These are phyloP conservation scores for Euryodendron excelsum DNA, from an alignment of 148 eudicot species.

Conservation along the genomic window DNA sequence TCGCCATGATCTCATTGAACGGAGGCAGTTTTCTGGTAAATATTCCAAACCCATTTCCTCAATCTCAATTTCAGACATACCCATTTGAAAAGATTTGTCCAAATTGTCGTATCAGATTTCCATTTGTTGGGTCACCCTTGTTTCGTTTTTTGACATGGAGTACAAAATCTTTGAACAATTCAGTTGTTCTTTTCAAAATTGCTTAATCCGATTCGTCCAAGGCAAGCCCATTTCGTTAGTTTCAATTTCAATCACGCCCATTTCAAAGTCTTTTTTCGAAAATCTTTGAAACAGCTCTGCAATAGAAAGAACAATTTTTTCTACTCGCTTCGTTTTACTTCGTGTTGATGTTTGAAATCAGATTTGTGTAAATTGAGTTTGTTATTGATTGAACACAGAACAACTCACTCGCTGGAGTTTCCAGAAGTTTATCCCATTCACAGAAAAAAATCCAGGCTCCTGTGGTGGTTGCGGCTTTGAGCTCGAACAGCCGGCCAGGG, in stretches of 20 bases:
- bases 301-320: background rate
- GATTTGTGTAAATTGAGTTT: background rate
- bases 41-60: constrained; percentile 24
- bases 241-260: constrained; percentile 23
- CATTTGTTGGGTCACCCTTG: background rate
- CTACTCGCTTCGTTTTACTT: background rate
- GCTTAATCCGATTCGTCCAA: background rate
- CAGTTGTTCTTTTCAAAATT: background rate
- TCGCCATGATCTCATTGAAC: constrained; percentile 68
- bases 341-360: background rate
- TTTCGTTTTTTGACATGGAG: background rate
- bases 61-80: constrained; percentile 7
- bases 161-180: no score
- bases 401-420: constrained; percentile 54
- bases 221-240: constrained; percentile 22
- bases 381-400: constrained; percentile 36
- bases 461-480: constrained; percentile 56
- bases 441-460: constrained; percentile 35
- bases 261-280: no score
- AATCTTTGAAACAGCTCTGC: no score
- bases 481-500: constrained; percentile 45
- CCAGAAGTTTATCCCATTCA: constrained; percentile 40
- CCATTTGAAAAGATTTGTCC: constrained; percentile 20
- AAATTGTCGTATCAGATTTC: background rate
- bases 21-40: constrained; percentile 56